Percentiles rank a stretch among this genome's conserved stretches.
phyloP scores from a whole-genome alignment of 2,329 filamentous ascomycete species.

The Nemania serpens region DNA sequence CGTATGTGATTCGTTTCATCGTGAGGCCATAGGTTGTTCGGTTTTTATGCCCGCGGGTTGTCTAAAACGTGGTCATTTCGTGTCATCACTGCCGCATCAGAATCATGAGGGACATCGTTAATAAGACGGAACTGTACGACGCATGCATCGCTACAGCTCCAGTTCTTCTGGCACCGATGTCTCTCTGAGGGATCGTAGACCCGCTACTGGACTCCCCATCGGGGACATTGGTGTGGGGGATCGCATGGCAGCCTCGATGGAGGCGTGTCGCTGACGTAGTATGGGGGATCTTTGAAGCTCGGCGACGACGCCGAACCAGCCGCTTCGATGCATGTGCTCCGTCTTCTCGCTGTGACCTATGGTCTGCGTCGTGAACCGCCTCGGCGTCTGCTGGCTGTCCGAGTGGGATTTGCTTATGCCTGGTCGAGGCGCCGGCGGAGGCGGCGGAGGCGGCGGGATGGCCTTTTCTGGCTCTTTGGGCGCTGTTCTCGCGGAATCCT shows the following conservation, averaged over 20 bases:
- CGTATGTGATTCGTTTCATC: constrained; percentile 24
- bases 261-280: constrained; percentile 66
- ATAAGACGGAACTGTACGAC: neutral
- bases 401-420: constrained; percentile 48
- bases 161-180: constrained; percentile 22
- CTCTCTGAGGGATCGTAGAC: constrained; percentile 20
- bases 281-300: constrained; percentile 65
- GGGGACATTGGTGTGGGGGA: constrained; percentile 44
- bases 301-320: constrained; percentile 67
- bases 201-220: constrained; percentile 32
- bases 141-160: constrained; percentile 8
- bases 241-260: constrained; percentile 63
- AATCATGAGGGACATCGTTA: neutral
- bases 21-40: constrained; percentile 26
- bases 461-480: constrained; percentile 42
- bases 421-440: constrained; percentile 32
- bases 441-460: constrained; percentile 30
- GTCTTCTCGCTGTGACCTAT: constrained; percentile 58
- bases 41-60: neutral
- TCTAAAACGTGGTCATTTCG: neutral
- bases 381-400: constrained; percentile 53
- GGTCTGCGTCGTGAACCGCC: constrained; percentile 58
- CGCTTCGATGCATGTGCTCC: constrained; percentile 53
- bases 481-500: constrained; percentile 37
- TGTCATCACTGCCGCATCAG: neutral